phyloP scores from a whole-genome alignment of 495 filamentous ascomycete species.

The Neurospora cerealis region DNA sequence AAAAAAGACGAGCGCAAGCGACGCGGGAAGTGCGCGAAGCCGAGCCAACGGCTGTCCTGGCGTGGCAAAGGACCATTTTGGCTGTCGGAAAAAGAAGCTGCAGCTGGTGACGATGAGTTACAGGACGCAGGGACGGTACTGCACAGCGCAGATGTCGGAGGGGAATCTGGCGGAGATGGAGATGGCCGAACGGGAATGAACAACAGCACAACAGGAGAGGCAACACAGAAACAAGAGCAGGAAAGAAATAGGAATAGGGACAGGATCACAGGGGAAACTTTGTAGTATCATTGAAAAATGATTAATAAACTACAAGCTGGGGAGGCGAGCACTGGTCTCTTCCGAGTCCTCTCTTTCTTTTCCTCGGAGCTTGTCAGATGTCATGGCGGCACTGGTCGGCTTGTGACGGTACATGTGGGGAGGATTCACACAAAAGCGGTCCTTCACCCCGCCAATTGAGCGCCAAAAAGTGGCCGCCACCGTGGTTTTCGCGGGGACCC shows the following conservation, averaged over 20 bases:
- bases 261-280: background rate
- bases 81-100: background rate
- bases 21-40: background rate
- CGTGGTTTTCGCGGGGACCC: conserved; percentile 1
- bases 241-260: background rate
- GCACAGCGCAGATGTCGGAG: background rate
- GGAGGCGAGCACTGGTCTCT: background rate
- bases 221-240: background rate
- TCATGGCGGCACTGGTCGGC: conserved; percentile 22
- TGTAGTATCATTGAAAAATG: background rate
- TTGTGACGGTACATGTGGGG: conserved; percentile 22
- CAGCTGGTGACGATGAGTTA: background rate
- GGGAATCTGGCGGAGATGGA: background rate
- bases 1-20: conserved; percentile 52
- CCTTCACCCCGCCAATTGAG: conserved; percentile 4
- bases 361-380: background rate
- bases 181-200: background rate
- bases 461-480: background rate
- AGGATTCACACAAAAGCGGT: background rate
- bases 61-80: background rate
- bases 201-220: background rate
- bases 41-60: background rate
- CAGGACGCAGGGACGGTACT: background rate
- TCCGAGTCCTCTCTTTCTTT: background rate
- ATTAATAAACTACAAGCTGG: background rate